Percentiles rank a stretch among this genome's conserved stretches.
phyloP scores from a whole-genome alignment of 805 yeast species.

The Ogataea pilisensis region DNA sequence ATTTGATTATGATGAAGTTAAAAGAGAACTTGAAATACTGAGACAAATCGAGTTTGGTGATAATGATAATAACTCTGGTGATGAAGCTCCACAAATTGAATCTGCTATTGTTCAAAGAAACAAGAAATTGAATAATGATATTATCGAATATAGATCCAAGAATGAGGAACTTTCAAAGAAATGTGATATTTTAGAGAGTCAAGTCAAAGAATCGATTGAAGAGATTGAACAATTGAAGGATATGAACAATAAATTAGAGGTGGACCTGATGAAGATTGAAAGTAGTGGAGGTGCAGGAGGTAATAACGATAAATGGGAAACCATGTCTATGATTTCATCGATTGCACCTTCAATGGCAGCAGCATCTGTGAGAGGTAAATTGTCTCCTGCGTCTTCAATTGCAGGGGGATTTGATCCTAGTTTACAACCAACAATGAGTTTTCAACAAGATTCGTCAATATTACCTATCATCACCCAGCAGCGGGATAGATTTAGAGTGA shows the following conservation, averaged over 20 bases:
- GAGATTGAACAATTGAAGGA: slow-evolving; percentile 41
- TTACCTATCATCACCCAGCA: slow-evolving; percentile 90
- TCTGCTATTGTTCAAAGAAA: slow-evolving; percentile 57
- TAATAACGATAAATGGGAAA: slow-evolving; percentile 49
- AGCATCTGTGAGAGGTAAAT: slow-evolving; percentile 13
- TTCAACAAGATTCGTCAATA: slow-evolving; percentile 43
- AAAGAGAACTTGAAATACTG: slow-evolving; percentile 67
- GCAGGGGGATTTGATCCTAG: slow-evolving; percentile 35
- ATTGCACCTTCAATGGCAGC: slow-evolving; percentile 29
- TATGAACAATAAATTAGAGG: slow-evolving; percentile 63
- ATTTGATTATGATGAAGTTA: slow-evolving; percentile 75
- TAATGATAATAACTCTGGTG: slow-evolving; percentile 27
- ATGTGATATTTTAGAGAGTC: slow-evolving; percentile 37
- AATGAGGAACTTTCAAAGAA: slow-evolving; percentile 43
- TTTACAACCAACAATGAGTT: slow-evolving; percentile 1
- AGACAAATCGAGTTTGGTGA: slow-evolving; percentile 73
- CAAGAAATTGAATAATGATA: slow-evolving; percentile 65
- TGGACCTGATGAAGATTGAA: slow-evolving; percentile 62
- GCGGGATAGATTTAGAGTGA: slow-evolving; percentile 86
- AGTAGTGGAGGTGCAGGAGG: slow-evolving; percentile 27
- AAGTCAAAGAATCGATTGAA: slow-evolving; percentile 31
- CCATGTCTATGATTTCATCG: slow-evolving; percentile 66
- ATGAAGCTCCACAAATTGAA: slow-evolving; percentile 35
- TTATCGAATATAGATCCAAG: slow-evolving; percentile 61
- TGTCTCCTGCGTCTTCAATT: slow-evolving; percentile 52